Percentiles rank a stretch among this genome's conserved stretches.
Conservation (phyloP, 305 asterid genomes). For the Solanum hybrid region DNA sequence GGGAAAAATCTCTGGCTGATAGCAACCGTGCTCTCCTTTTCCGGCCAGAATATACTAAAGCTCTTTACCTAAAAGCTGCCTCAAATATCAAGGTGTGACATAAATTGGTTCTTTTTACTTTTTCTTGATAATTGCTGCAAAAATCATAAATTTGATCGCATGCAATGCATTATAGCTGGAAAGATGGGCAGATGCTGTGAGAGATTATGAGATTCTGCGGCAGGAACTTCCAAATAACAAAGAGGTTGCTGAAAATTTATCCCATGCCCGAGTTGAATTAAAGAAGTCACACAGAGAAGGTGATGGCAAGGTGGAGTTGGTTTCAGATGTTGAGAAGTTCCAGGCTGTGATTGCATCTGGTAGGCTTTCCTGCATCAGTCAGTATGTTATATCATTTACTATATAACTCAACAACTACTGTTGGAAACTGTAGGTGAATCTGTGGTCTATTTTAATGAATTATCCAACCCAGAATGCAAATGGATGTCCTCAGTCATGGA, state of each 20-base stretch:
- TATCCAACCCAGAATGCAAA: constrained; percentile 9
- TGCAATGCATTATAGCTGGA: constrained; percentile 38
- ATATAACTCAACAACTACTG: background rate
- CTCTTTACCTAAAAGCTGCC: constrained; percentile 80
- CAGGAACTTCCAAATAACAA: constrained; percentile 47
- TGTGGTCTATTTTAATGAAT: constrained; percentile 7
- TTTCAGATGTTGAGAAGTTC: constrained; percentile 48
- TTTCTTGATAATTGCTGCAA: background rate
- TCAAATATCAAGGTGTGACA: constrained; percentile 54
- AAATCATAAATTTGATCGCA: background rate
- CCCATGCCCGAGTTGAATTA: constrained; percentile 43
- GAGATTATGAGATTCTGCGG: constrained; percentile 52
- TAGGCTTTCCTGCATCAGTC: constrained; percentile 11
- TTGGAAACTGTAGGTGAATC: constrained; percentile 9
- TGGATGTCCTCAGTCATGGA: constrained; percentile 6
- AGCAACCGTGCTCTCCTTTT: constrained; percentile 70
- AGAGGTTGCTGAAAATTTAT: constrained; percentile 50
- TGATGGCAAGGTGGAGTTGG: constrained; percentile 41
- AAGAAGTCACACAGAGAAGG: constrained; percentile 56
- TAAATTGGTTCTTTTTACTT: background rate
- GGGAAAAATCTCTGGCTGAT: constrained; percentile 70
- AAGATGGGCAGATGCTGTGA: constrained; percentile 62
- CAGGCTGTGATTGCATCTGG: constrained; percentile 52
- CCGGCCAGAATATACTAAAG: constrained; percentile 76
- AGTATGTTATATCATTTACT: background rate